phyloP scores from a whole-genome alignment of 202 grass and related monocot genomes.

The Panicum virgatum region DNA sequence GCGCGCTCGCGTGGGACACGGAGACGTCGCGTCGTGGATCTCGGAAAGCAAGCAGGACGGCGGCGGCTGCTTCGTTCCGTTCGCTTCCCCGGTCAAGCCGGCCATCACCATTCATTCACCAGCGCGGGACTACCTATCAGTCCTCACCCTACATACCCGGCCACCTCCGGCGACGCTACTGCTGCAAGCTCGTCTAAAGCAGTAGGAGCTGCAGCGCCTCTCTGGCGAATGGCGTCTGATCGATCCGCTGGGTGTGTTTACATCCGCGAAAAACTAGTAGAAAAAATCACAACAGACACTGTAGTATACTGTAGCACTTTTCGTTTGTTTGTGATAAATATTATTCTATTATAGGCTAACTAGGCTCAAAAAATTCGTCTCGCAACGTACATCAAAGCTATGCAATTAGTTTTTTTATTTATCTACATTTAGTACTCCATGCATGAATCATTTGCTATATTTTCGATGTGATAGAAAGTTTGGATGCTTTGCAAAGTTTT shows the following conservation, averaged over 20 bases:
- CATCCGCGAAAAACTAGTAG: no score
- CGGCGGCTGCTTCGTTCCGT: slow-evolving; percentile 3
- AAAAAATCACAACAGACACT: no score
- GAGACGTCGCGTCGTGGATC: slow-evolving; percentile 47
- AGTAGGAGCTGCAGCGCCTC: slow-evolving; percentile 13
- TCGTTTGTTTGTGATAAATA: no score
- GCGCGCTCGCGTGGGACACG: slow-evolving; percentile 16
- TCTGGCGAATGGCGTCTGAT: not conserved
- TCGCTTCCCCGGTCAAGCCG: slow-evolving; percentile 19
- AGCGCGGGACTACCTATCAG: not conserved
- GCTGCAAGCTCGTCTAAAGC: not conserved
- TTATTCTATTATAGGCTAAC: no score
- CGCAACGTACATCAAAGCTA: no score
- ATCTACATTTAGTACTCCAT: no score
- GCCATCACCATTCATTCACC: not conserved
- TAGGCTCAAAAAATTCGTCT: no score
- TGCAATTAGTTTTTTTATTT: no score
- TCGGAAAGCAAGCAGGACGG: not conserved
- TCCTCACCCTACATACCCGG: slow-evolving; percentile 2
- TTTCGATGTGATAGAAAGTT: no score
- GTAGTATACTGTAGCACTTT: no score
- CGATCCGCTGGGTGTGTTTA: no score
- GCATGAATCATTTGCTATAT: no score
- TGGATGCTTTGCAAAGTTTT: slow-evolving; percentile 38
- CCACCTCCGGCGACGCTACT: not conserved